Percentiles rank a stretch among this genome's conserved stretches.
Conservation (phyloP, 2,329 filamentous ascomycete genomes). For the Knufia petricola region DNA sequence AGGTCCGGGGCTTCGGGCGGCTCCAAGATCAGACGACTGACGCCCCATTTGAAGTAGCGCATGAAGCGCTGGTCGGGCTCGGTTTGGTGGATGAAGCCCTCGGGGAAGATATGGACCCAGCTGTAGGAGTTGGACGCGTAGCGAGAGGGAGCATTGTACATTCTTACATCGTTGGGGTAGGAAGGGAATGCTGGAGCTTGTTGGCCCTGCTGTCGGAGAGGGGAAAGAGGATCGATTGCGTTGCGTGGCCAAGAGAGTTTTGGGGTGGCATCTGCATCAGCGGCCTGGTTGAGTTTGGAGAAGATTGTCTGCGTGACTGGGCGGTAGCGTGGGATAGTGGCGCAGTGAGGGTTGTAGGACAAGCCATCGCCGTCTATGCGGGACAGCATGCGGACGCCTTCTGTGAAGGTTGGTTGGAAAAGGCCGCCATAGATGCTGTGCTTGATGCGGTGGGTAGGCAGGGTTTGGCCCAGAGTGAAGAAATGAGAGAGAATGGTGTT, state of each 20-base stretch:
- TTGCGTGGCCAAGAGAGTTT: slow-evolving; percentile 39
- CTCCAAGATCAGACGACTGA: slow-evolving; percentile 84
- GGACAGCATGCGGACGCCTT: slow-evolving; percentile 77
- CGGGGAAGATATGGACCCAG: slow-evolving; percentile 95
- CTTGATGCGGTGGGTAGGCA: slow-evolving; percentile 74
- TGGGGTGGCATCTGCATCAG: slow-evolving; percentile 46
- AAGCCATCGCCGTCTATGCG: slow-evolving; percentile 29
- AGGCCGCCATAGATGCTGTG: slow-evolving; percentile 74
- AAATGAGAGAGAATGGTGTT: slow-evolving; percentile 62
- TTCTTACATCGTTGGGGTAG: slow-evolving; percentile 57
- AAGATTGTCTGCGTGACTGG: not conserved
- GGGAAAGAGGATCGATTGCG: slow-evolving; percentile 39
- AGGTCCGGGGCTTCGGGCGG: slow-evolving; percentile 77
- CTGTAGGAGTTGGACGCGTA: slow-evolving; percentile 60
- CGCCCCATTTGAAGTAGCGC: slow-evolving; percentile 97
- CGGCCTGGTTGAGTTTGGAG: not conserved
- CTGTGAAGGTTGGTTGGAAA: slow-evolving; percentile 78
- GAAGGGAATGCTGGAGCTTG: slow-evolving; percentile 27
- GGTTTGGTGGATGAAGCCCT: slow-evolving; percentile 83
- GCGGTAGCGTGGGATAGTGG: slow-evolving; percentile 9
- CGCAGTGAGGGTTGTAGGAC: slow-evolving; percentile 32
- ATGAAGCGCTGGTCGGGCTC: slow-evolving; percentile 57
- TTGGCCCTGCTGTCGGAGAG: slow-evolving; percentile 30
- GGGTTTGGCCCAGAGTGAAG: slow-evolving; percentile 80
- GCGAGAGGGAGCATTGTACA: slow-evolving; percentile 60